These are phyloP conservation scores for Yamadazyma dushanensis DNA, from an alignment of 1,139 yeast genomes.

Conservation along the genomic window DNA sequence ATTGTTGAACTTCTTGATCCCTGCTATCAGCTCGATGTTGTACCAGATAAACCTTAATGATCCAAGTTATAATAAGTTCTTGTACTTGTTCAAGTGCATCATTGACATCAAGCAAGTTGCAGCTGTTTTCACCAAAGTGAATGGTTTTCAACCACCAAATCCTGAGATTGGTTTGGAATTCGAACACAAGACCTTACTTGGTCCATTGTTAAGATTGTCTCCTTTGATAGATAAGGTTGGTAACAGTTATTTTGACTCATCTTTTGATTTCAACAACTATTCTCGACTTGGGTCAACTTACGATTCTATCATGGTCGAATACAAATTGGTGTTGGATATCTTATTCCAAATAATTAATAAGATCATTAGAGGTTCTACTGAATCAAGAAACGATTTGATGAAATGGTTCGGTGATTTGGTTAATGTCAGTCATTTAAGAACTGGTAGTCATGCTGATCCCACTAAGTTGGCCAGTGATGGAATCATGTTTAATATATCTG, in stretches of 20 bases:
- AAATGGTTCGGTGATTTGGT: slow-evolving; percentile 70
- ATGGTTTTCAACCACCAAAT: slow-evolving; percentile 52
- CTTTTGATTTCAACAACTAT: slow-evolving; percentile 36
- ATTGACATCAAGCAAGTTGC: slow-evolving; percentile 66
- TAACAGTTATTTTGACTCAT: slow-evolving; percentile 47
- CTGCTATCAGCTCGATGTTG: slow-evolving; percentile 37
- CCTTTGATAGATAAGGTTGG: slow-evolving; percentile 56
- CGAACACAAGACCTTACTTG: slow-evolving; percentile 67
- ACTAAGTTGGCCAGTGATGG: slow-evolving; percentile 74
- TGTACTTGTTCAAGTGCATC: slow-evolving; percentile 59
- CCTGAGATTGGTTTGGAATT: slow-evolving; percentile 45
- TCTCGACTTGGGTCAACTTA: slow-evolving; percentile 47
- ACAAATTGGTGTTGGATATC: slow-evolving; percentile 54
- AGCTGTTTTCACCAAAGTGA: slow-evolving; percentile 54
- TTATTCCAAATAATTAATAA: slow-evolving; percentile 70
- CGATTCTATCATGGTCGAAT: slow-evolving; percentile 61
- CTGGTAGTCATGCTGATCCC: slow-evolving; percentile 81
- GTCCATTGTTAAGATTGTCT: slow-evolving; percentile 74
- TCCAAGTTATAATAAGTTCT: slow-evolving; percentile 49
- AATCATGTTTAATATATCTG: slow-evolving; percentile 73
- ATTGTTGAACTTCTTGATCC: slow-evolving; percentile 56
- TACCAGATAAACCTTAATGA: slow-evolving; percentile 41
- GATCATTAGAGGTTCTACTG: slow-evolving; percentile 72
- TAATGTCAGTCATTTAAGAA: slow-evolving; percentile 80
- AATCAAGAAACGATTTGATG: slow-evolving; percentile 62